Conservation (phyloP, 352 stramenopile species). For the Phytophthora litchii region DNA sequence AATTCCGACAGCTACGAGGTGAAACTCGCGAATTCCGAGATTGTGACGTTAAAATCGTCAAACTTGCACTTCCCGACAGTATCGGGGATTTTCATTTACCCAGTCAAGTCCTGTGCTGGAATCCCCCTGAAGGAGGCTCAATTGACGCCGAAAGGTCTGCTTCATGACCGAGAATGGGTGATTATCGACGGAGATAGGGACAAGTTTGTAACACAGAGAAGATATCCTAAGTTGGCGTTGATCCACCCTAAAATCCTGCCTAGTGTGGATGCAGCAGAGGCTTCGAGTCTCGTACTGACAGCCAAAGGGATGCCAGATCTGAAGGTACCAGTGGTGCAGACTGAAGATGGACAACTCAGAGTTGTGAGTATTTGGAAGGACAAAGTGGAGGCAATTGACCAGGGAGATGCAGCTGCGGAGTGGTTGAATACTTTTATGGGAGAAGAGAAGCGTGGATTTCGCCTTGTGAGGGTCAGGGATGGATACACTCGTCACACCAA, state of each 20-base stretch:
- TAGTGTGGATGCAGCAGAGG: slow-evolving; percentile 29
- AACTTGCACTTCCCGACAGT: slow-evolving; percentile 45
- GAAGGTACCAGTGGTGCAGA: slow-evolving; percentile 54
- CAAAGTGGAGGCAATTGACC: slow-evolving; percentile 58
- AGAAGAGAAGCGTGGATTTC: slow-evolving; percentile 45
- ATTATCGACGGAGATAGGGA: slow-evolving; percentile 62
- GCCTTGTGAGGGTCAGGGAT: slow-evolving; percentile 66
- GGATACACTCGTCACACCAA: slow-evolving; percentile 59
- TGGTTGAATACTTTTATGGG: slow-evolving; percentile 72
- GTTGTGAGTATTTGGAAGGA: slow-evolving; percentile 69
- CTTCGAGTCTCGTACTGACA: slow-evolving; percentile 57
- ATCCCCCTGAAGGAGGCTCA: slow-evolving; percentile 51
- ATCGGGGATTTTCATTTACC: slow-evolving; percentile 72
- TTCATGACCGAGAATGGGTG: slow-evolving; percentile 81
- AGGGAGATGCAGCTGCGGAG: slow-evolving; percentile 57
- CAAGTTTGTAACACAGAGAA: slow-evolving; percentile 77
- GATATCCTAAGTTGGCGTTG: slow-evolving; percentile 68
- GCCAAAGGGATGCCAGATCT: slow-evolving; percentile 67
- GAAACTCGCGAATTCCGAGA: slow-evolving; percentile 13
- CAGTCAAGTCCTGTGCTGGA: slow-evolving; percentile 83
- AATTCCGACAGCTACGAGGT: slow-evolving; percentile 42
- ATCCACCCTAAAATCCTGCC: slow-evolving; percentile 63
- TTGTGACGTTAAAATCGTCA: slow-evolving; percentile 17
- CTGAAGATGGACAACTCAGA: slow-evolving; percentile 35
- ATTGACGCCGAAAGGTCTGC: slow-evolving; percentile 63